Conservation (phyloP, 148 eudicot genomes). For the Rhododendron henanense region DNA sequence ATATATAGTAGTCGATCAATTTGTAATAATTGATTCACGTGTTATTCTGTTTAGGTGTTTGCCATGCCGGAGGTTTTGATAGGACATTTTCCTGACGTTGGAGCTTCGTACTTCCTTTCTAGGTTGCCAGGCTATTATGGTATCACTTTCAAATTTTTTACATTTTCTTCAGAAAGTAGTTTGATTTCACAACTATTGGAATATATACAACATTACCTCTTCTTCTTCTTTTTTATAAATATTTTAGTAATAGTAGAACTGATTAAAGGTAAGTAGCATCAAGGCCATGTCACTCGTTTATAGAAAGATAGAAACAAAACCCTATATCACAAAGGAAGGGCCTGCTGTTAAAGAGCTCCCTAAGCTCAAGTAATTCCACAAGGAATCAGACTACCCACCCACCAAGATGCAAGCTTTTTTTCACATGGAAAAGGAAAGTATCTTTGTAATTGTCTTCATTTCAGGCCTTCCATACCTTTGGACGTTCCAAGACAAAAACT, state of each 20-base stretch:
- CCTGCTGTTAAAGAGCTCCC: background rate
- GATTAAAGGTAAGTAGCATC: background rate
- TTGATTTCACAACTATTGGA: background rate
- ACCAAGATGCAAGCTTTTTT: background rate
- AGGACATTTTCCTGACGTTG: constrained; percentile 44
- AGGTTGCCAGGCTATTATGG: constrained; percentile 41
- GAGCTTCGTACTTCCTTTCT: constrained; percentile 39
- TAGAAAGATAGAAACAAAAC: background rate
- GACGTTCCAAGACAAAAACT: background rate
- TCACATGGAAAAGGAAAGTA: background rate
- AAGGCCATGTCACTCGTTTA: background rate
- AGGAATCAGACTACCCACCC: background rate
- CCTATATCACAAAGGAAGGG: background rate
- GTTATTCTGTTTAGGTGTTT: constrained; percentile 25
- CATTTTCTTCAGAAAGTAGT: background rate
- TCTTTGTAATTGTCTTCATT: background rate
- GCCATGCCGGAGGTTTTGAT: constrained; percentile 45
- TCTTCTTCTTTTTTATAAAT: too few relatives aligned
- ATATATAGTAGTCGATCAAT: background rate
- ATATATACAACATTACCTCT: background rate
- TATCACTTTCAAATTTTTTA: constrained; percentile 1
- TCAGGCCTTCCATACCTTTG: background rate
- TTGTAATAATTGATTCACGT: background rate
- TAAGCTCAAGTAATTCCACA: background rate
- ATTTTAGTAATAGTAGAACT: background rate